Evolutionary conservation across 2,329 filamentous ascomycete genomes (phyloP).

Genomic region (Metarhizium brunneum): DNA sequence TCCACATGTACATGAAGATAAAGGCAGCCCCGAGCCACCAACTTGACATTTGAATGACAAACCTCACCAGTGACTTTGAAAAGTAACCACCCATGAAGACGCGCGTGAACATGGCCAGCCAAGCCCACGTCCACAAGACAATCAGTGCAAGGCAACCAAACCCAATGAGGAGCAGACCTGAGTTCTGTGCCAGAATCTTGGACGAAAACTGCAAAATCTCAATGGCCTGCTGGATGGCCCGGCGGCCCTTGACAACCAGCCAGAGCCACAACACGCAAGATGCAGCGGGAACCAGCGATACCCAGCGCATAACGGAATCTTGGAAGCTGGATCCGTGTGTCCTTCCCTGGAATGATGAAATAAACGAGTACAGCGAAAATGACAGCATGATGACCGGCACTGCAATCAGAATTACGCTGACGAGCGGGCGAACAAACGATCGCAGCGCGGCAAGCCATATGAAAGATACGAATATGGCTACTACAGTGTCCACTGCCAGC

Average conservation of each 20-base stretch:
- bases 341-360: slow-evolving; percentile 75
- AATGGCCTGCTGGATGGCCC: slow-evolving; percentile 73
- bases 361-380: slow-evolving; percentile 84
- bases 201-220: slow-evolving; percentile 88
- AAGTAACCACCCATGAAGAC: slow-evolving; percentile 91
- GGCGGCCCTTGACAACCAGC: slow-evolving; percentile 69
- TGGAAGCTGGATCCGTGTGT: slow-evolving; percentile 72
- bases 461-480: slow-evolving; percentile 80
- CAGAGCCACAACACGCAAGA: slow-evolving; percentile 74
- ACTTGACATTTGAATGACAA: slow-evolving; percentile 77
- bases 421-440: slow-evolving; percentile 79
- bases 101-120: slow-evolving; percentile 93
- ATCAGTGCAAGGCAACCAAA: slow-evolving; percentile 66
- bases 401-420: slow-evolving; percentile 70
- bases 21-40: slow-evolving; percentile 96
- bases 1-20: slow-evolving; percentile 93
- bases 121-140: slow-evolving; percentile 87
- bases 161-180: slow-evolving; percentile 74
- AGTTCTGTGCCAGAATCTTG: slow-evolving; percentile 75
- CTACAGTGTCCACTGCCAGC: slow-evolving; percentile 80
- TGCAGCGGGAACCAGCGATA: slow-evolving; percentile 65
- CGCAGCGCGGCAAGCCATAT: slow-evolving; percentile 83
- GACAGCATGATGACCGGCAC: slow-evolving; percentile 81
- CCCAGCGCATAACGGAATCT: slow-evolving; percentile 81
- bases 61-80: slow-evolving; percentile 49